These are phyloP conservation scores for Eucalyptus melliodora DNA, from an alignment of 345 rosid genomes.

Conservation along the genomic window DNA sequence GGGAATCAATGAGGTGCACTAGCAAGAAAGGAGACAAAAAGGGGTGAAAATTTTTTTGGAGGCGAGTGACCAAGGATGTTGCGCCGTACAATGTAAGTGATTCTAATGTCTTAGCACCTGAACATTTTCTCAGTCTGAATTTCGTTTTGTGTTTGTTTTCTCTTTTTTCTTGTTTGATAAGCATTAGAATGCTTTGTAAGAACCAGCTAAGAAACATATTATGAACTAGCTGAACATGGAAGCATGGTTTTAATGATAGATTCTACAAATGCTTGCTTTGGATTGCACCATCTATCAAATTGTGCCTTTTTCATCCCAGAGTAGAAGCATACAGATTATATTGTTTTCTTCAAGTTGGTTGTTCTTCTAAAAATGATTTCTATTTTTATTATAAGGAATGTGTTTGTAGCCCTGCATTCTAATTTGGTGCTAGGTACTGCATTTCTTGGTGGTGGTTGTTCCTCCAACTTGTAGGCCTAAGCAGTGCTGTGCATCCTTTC, in stretches of 20 bases:
- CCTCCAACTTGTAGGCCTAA: not conserved
- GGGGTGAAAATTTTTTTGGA: no score
- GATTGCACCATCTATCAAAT: not conserved
- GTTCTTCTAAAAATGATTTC: not conserved
- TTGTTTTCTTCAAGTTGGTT: not conserved
- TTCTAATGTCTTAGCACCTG: not conserved
- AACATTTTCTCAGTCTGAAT: not conserved
- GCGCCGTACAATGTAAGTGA: not conserved
- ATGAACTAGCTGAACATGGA: not conserved
- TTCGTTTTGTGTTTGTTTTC: not conserved
- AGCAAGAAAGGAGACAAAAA: no score
- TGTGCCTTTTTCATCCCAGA: not conserved
- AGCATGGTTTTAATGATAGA: not conserved
- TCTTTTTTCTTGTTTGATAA: not conserved
- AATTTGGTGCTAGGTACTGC: not conserved
- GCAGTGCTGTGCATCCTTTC: not conserved
- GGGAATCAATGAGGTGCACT: not conserved
- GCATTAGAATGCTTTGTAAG: not conserved
- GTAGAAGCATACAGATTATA: not conserved
- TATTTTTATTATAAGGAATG: not conserved
- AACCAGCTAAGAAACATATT: not conserved
- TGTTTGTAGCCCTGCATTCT: not conserved
- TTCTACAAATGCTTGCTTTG: not conserved
- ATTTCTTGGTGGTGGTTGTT: not conserved
- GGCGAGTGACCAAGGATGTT: not conserved